phyloP scores from a whole-genome alignment of 2,329 filamentous ascomycete species.

The Juglanconis oblonga region DNA sequence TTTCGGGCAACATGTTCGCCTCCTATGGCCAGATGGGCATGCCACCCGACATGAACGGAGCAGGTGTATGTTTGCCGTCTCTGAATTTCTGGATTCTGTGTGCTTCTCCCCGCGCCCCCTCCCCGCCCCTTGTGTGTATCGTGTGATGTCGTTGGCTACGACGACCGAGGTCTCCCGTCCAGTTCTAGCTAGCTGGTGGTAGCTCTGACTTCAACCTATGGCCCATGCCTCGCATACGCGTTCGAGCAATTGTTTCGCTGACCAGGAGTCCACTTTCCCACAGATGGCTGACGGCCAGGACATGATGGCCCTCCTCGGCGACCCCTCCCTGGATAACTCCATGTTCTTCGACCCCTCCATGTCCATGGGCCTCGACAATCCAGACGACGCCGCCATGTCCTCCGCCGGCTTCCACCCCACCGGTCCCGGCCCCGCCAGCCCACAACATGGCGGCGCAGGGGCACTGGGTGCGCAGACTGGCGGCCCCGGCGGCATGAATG shows the following conservation, averaged over 20 bases:
- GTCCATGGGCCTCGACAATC: constrained; percentile 41
- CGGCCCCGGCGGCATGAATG: constrained; percentile 15
- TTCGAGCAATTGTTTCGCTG: constrained; percentile 4
- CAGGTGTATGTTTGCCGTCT: constrained; percentile 10
- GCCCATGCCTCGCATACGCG: neutral
- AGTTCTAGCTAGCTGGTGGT: too few relatives aligned
- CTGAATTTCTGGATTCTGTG: neutral
- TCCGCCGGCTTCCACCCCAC: constrained; percentile 27
- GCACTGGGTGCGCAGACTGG: constrained; percentile 4
- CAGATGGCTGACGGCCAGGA: constrained; percentile 32
- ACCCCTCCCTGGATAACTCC: constrained; percentile 31
- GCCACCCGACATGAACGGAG: constrained; percentile 15
- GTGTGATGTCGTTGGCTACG: too few relatives aligned
- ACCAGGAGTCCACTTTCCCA: neutral
- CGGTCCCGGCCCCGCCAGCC: constrained; percentile 16
- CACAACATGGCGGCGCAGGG: constrained; percentile 16
- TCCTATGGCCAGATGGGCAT: constrained; percentile 15
- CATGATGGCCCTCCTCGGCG: constrained; percentile 39
- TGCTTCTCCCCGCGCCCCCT: neutral
- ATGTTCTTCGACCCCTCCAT: constrained; percentile 37
- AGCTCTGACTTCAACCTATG: too few relatives aligned
- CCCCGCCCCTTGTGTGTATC: neutral
- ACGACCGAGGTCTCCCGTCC: too few relatives aligned
- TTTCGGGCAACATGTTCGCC: constrained; percentile 18
- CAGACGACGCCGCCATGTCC: constrained; percentile 26